Conservation (phyloP, 768 basidiomycete genomes). For the Omphalotus guepiniiformis region DNA sequence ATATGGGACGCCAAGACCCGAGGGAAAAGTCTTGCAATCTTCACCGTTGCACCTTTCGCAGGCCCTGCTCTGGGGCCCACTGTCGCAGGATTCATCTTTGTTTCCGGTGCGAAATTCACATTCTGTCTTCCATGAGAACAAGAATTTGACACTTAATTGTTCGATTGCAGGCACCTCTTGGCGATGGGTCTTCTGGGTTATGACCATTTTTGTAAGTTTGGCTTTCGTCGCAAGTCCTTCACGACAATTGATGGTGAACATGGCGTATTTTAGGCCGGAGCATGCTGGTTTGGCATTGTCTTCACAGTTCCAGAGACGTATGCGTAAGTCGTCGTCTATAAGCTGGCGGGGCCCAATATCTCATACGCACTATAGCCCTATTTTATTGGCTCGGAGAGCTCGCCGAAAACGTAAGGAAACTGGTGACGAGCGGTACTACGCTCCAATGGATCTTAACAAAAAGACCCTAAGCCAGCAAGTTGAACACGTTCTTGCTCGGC, state of each 20-base stretch:
- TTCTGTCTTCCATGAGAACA: constrained; percentile 21
- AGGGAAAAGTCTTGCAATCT: constrained; percentile 63
- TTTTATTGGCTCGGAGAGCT: constrained; percentile 52
- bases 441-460: constrained; percentile 43
- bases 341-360: neutral
- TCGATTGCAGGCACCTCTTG: constrained; percentile 43
- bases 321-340: constrained; percentile 27
- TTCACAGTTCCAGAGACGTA: constrained; percentile 70
- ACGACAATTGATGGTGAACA: neutral
- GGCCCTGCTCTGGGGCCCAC: constrained; percentile 61
- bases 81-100: constrained; percentile 41
- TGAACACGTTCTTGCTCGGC: constrained; percentile 47
- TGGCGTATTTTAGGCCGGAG: constrained; percentile 33
- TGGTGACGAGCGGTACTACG: constrained; percentile 47
- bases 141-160: constrained; percentile 27
- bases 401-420: constrained; percentile 45
- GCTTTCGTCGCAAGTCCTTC: neutral
- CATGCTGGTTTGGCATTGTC: constrained; percentile 43
- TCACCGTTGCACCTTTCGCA: constrained; percentile 61
- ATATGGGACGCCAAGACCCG: constrained; percentile 59
- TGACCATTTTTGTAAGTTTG: constrained; percentile 49
- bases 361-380: constrained; percentile 34
- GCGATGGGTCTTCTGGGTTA: constrained; percentile 67
- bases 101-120: too few relatives aligned
- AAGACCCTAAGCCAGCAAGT: constrained; percentile 34